A percentile compares a stretch with the other conserved stretches of the same genome.
Evolutionary conservation across 2,329 filamentous ascomycete genomes (phyloP).

Genomic region (Penicillium sp.): DNA sequence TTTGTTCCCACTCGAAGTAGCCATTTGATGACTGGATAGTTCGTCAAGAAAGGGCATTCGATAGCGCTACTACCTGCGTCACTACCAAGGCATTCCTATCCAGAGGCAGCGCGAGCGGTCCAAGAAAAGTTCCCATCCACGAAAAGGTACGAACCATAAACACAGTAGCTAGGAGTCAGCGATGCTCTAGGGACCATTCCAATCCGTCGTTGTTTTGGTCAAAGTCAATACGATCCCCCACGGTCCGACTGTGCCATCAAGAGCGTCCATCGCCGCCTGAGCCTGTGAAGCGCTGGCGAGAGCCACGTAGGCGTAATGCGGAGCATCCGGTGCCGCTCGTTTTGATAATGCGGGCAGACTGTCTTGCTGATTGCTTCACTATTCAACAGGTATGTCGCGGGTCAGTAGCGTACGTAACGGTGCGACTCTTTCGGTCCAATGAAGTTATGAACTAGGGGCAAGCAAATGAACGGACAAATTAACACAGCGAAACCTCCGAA

Average conservation of each 20-base stretch:
- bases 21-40: too few relatives aligned
- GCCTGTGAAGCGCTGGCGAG: neutral
- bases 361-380: neutral
- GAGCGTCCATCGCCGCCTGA: neutral
- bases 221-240: neutral
- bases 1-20: too few relatives aligned
- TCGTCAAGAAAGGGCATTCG: too few relatives aligned
- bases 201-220: neutral
- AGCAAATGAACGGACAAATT: neutral
- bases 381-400: neutral
- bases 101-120: too few relatives aligned
- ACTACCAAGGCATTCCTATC: too few relatives aligned
- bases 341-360: neutral
- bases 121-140: too few relatives aligned
- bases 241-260: neutral
- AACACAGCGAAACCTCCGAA: neutral
- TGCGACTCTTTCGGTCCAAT: too few relatives aligned
- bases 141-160: too few relatives aligned
- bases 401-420: neutral
- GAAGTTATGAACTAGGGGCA: neutral
- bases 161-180: too few relatives aligned
- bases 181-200: neutral
- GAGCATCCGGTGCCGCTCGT: neutral
- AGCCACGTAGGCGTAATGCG: neutral
- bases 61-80: too few relatives aligned